Percentiles rank a stretch among this genome's conserved stretches.
phyloP scores from a whole-genome alignment of 208 protist genomes.

The Naegleria fowleri region DNA sequence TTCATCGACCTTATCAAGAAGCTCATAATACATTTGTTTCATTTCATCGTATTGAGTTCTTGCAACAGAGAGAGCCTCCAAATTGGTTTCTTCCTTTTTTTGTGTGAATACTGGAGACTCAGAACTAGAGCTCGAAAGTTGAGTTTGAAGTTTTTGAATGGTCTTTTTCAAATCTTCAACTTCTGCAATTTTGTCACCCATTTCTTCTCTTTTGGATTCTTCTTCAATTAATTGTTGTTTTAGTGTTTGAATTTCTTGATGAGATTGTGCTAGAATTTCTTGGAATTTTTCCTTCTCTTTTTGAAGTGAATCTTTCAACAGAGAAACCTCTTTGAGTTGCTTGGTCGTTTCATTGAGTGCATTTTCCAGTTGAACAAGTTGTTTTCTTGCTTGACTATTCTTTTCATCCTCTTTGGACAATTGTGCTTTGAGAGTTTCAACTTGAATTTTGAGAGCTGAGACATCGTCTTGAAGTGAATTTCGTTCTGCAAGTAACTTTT shows the following conservation, averaged over 20 bases:
- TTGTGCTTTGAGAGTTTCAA: neutral
- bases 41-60: neutral
- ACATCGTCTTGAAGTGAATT: neutral
- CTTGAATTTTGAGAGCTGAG: neutral
- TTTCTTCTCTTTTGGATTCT: neutral
- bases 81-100: neutral
- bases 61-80: neutral
- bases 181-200: neutral
- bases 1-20: neutral
- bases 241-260: neutral
- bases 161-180: neutral
- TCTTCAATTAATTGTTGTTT: neutral
- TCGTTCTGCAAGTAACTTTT: neutral
- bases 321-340: neutral
- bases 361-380: neutral
- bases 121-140: neutral
- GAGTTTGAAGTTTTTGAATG: neutral
- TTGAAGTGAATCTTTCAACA: neutral
- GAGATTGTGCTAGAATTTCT: neutral
- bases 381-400: neutral
- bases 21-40: neutral
- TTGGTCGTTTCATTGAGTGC: neutral
- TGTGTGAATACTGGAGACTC: neutral
- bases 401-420: neutral
- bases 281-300: neutral